A percentile compares a stretch with the other conserved stretches of the same genome.
Evolutionary conservation across 2,329 filamentous ascomycete genomes (phyloP).

Genomic region (Penicillium sp.): DNA sequence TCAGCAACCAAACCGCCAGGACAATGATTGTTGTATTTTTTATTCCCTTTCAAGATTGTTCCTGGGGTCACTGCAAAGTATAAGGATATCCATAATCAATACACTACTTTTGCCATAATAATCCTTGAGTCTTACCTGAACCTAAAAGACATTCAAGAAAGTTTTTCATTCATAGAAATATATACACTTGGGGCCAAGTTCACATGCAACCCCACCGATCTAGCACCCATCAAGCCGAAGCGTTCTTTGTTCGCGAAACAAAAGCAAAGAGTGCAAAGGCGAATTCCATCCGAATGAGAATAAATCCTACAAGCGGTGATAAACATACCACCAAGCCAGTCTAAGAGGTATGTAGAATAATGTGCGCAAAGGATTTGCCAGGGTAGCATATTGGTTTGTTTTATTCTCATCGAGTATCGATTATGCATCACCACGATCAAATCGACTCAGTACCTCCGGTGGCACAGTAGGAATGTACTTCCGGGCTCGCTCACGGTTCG

Average conservation of each 20-base stretch:
- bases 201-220: not conserved
- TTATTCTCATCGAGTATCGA: not conserved
- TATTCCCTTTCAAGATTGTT: not conserved
- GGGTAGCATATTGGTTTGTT: not conserved
- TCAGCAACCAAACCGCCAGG: not conserved
- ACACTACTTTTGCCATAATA: not conserved
- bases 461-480: constrained; percentile 97
- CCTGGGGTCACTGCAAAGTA: not conserved
- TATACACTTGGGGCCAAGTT: not conserved
- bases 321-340: not conserved
- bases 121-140: not conserved
- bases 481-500: constrained; percentile 85
- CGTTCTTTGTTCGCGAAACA: not conserved
- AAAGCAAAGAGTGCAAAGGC: constrained; percentile 6
- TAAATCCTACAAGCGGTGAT: not conserved
- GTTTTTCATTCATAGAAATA: not conserved
- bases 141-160: not conserved
- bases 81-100: not conserved
- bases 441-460: constrained; percentile 84
- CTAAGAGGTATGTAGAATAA: too few species aligned
- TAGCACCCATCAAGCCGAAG: not conserved
- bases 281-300: too few species aligned
- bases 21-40: not conserved
- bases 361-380: too few species aligned
- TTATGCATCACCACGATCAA: constrained; percentile 58